These are phyloP conservation scores for Chrysophaeum taylorii DNA, from an alignment of 352 stramenopile species.

Conservation along the genomic window DNA sequence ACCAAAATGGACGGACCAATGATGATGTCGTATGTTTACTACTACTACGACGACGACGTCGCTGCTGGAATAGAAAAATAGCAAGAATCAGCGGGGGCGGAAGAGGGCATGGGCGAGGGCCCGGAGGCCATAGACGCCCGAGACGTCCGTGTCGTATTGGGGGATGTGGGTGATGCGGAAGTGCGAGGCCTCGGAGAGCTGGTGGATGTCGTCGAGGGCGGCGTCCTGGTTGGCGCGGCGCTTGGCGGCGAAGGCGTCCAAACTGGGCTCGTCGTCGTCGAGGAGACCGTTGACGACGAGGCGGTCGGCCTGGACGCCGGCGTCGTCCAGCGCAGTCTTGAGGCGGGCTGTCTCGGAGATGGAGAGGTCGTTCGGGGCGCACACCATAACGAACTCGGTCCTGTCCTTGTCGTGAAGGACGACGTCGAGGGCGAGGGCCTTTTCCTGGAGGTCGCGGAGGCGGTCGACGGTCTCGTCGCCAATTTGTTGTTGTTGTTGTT, in stretches of 20 bases:
- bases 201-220: neutral
- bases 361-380: slow-evolving; percentile 58
- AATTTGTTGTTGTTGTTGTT: slow-evolving; percentile 34
- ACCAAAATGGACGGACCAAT: too few relatives aligned
- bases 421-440: slow-evolving; percentile 60
- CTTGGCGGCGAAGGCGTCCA: neutral
- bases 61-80: neutral
- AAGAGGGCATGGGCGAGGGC: neutral
- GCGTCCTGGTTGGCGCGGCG: neutral
- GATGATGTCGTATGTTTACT: neutral
- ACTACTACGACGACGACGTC: neutral
- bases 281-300: slow-evolving; percentile 30
- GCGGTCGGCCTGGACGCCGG: slow-evolving; percentile 21
- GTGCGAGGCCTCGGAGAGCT: neutral
- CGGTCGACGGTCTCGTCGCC: slow-evolving; percentile 38
- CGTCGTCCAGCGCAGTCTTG: neutral
- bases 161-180: slow-evolving; percentile 21
- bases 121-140: slow-evolving; percentile 15
- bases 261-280: neutral
- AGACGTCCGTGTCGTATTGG: slow-evolving; percentile 36
- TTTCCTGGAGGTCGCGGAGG: slow-evolving; percentile 48
- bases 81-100: neutral
- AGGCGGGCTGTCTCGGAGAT: slow-evolving; percentile 46
- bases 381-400: slow-evolving; percentile 69
- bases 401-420: slow-evolving; percentile 49